Conservation (phyloP, 257 asterid species). For the Misopates orontium region DNA sequence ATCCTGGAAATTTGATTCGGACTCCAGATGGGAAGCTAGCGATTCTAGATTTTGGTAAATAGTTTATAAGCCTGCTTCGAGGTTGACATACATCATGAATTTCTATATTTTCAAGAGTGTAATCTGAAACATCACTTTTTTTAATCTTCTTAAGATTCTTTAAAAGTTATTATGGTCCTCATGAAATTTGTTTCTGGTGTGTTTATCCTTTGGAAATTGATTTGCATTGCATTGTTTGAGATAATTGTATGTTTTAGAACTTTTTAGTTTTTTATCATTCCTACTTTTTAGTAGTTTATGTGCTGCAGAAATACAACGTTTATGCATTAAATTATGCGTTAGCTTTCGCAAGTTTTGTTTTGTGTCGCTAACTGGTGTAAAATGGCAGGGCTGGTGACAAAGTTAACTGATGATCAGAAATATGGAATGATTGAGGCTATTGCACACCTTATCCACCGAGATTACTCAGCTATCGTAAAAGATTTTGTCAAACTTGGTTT, state of each 20-base stretch:
- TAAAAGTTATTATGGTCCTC: background rate
- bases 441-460: conserved; percentile 98
- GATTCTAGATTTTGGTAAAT: conserved; percentile 89
- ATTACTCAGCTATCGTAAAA: conserved; percentile 89
- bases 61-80: background rate
- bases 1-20: conserved; percentile 95
- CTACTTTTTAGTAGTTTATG: background rate
- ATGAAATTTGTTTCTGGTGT: background rate
- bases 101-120: conserved; percentile 11
- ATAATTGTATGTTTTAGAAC: background rate
- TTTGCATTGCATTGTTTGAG: background rate
- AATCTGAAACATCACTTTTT: background rate
- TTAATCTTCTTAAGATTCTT: conserved; percentile 4
- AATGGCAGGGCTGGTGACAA: conserved; percentile 87
- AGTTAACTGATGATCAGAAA: conserved; percentile 91
- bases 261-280: background rate
- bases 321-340: background rate
- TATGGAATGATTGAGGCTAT: conserved; percentile 99
- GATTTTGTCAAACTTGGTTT: conserved; percentile 93
- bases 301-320: background rate
- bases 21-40: conserved; percentile 98
- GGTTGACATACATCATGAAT: conserved; percentile 16
- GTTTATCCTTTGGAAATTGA: background rate
- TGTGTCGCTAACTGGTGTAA: conserved; percentile 26
- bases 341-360: background rate